A percentile compares a stretch with the other conserved stretches of the same genome.
Evolutionary conservation across 1,284 basidiomycete species (phyloP).

Genomic region (Ceratobasidium sp.): DNA sequence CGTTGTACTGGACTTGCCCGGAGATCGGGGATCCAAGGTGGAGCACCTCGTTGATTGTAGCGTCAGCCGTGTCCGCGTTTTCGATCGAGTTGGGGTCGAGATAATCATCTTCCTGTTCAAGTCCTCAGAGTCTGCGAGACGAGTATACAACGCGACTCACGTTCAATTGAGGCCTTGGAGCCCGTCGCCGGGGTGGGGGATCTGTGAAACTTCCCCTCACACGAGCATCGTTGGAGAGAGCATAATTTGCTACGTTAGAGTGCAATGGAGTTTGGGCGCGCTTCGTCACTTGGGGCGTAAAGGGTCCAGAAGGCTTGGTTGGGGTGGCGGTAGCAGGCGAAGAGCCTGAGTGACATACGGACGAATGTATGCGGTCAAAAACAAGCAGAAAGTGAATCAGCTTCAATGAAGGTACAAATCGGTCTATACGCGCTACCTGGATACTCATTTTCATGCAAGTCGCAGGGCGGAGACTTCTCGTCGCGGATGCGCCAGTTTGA

Average conservation of each 20-base stretch:
- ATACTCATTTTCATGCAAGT: not conserved
- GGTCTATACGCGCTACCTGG: no score
- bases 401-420: no score
- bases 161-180: not conserved
- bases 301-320: constrained; percentile 13
- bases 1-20: not conserved
- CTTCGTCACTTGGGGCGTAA: constrained; percentile 30
- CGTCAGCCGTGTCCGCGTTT: not conserved
- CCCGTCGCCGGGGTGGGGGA: constrained; percentile 33
- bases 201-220: constrained; percentile 34
- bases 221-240: not conserved
- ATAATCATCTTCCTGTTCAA: not conserved
- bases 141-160: not conserved
- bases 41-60: not conserved
- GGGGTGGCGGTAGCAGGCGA: not conserved
- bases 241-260: not conserved
- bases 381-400: not conserved
- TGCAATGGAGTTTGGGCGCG: not conserved
- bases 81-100: not conserved
- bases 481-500: constrained; percentile 30
- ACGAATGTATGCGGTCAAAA: constrained; percentile 35
- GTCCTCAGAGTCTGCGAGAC: not conserved
- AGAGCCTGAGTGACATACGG: not conserved
- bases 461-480: not conserved
- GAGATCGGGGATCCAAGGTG: not conserved